Percentiles rank a stretch among this genome's conserved stretches.
Conservation (phyloP, 371 early-diverging fungal species). For the Mucor lusitanicus region DNA sequence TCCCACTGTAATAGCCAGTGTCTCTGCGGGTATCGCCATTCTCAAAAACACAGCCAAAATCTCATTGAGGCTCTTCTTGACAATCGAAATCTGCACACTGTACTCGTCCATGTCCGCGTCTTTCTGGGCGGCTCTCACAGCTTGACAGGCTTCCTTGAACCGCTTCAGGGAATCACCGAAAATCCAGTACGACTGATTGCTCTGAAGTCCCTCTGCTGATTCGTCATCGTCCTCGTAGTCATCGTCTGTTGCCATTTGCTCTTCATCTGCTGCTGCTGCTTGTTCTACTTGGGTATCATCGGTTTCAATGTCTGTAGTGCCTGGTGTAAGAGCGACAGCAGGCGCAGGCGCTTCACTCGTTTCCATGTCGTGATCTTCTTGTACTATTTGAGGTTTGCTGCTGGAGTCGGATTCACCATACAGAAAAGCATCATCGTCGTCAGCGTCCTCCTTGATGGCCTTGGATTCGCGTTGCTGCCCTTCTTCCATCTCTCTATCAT, state of each 20-base stretch:
- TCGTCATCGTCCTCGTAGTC: conserved; percentile 11
- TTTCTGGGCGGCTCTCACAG: background rate
- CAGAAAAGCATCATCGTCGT: conserved; percentile 35
- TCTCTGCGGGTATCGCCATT: conserved; percentile 43
- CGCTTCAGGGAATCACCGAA: conserved; percentile 46
- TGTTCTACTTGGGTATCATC: background rate
- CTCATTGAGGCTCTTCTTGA: conserved; percentile 40
- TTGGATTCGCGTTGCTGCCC: background rate
- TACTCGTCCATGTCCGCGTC: conserved; percentile 18
- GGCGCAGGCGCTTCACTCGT: background rate
- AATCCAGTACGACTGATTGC: conserved; percentile 48
- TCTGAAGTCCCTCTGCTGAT: conserved; percentile 17
- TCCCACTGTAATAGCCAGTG: conserved; percentile 30
- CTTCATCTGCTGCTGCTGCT: background rate
- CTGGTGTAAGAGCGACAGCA: background rate
- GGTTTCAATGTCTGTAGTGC: background rate
- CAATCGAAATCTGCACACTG: conserved; percentile 15
- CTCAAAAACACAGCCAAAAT: conserved; percentile 40
- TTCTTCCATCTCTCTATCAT: background rate
- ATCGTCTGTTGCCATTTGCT: background rate
- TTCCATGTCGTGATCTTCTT: conserved; percentile 12
- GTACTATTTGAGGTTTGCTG: background rate
- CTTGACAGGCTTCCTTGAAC: conserved; percentile 32
- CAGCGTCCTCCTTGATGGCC: conserved; percentile 21
- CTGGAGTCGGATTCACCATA: conserved; percentile 32